Base-by-base conservation (phyloP, 768 basidiomycete species). In the Suillus subluteus region DNA sequence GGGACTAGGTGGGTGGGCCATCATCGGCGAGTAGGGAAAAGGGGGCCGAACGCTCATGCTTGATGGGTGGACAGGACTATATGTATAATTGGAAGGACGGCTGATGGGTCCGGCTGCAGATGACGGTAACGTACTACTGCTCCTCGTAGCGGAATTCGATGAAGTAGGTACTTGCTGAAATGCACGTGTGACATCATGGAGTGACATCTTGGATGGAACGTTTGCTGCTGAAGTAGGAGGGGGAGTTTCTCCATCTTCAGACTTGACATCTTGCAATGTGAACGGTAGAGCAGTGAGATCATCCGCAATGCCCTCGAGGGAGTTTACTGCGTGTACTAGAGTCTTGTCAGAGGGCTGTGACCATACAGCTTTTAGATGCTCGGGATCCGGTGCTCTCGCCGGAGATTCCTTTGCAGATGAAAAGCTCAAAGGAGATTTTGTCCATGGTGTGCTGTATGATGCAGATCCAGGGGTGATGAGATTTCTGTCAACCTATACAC, bases 281-380 rank as follows among this genome's bases (percentile, higher is more conserved):
- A 92, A 92, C 13, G 93, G 92, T 38, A 95, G 80, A 30, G 89
- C 82, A 38, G 90, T 89, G 64, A 94, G 81, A 72, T 96, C 95
- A 73, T 95, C 93, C 35, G 88, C 87, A 65, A 96, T 93, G 21
- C 89, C 90, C 73, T 94, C 89, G 66, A 96, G 79, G 2, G 94
- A 95, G 75, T 96, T 96, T 30, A 91, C 83, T 11, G 86, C 81
- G 66, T 88, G 86, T 41, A 85, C 76, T 62, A 84, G 86, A n/a
- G 88, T 82, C 75, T 91, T 90, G 74, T 88, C 87, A 5, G 92
- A 84, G 6, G 89, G 84, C 72, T 92, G 89, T 23, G 91, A 91
- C 91, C 94, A 95, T 9, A 95, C 86, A 30, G 91, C 89, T 76
- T 91, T 94, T 62, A 95, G 80, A 69, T 92, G 92, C 72, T 94